Base-by-base conservation (phyloP, 331 rosid species). In the Malus hybrid region DNA sequence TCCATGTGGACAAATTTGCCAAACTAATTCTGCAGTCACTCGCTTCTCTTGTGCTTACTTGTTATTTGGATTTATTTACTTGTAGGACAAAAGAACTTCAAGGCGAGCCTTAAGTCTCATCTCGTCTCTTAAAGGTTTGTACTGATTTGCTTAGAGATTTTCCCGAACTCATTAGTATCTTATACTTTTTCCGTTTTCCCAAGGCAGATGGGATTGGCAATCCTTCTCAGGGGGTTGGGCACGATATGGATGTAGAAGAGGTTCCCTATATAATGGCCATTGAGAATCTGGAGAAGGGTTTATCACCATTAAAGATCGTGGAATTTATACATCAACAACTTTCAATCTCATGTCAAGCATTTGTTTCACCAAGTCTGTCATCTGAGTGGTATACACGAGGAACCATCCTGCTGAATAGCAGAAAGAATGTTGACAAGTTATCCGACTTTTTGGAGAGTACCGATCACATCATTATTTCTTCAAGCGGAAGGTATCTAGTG, bases 401-500 rank as follows among this genome's bases (percentile, higher is more conserved):
- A 19, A 86, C 75, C 80, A 77, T 93, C 65, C 29, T 83, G 29
- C 7, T 86, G 80, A 73, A 88, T 69, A 77, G 82, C 73, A 78
- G 81, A 84, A 77, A 52, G 34, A 77, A 77, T 18, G 73, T 84
- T 56, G 74, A 74, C 50, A 77, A 64, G 80, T 65, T 91, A 42
- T 75, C 71, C 56, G 83, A 61, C 71, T 88, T 89, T 77, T 78
- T 93, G 83, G 80, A 79, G 46, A 73, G 79, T 78, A 87, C 93
- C 10, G 76, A 85, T 71, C 83, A 48, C 52, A 80, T 87, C 57
- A 77, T 93, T 55, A 68, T 82, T 36, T 93, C 97, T 69, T 79
- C 91, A 62, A 33, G 76, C 28, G 96, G 90, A 81, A 93, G 98
- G 98, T 93, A 84, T 66, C 52, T 67, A 70, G 63, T 50, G 12